Conservation (phyloP, 176 grass and related monocot genomes). For the Hyparrhenia diplandra region DNA sequence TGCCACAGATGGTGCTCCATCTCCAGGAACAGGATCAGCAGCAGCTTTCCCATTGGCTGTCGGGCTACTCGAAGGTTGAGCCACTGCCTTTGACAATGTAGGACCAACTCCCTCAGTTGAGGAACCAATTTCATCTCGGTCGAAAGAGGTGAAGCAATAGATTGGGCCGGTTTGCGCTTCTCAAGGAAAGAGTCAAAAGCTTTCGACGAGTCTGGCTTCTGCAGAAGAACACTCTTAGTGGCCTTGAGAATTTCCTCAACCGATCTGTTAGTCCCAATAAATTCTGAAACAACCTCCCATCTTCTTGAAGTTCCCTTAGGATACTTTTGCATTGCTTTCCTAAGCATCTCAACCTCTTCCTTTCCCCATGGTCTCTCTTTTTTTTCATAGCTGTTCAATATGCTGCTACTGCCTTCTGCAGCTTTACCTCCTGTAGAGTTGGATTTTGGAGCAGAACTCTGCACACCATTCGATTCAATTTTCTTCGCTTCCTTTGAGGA, state of each 20-base stretch:
- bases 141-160: slow-evolving; percentile 77
- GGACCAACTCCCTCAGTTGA: slow-evolving; percentile 22
- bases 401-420: neutral
- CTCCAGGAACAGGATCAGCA: slow-evolving; percentile 25
- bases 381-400: slow-evolving; percentile 58
- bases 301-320: slow-evolving; percentile 85
- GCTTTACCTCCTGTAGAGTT: slow-evolving; percentile 9
- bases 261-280: slow-evolving; percentile 78
- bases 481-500: slow-evolving; percentile 37
- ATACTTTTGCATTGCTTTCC: slow-evolving; percentile 93
- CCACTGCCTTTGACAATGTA: slow-evolving; percentile 20
- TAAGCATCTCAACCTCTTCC: slow-evolving; percentile 94
- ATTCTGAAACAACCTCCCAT: slow-evolving; percentile 96
- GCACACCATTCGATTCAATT: slow-evolving; percentile 38
- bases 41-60: slow-evolving; percentile 27
- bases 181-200: slow-evolving; percentile 98
- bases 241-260: slow-evolving; percentile 98
- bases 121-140: slow-evolving; percentile 46
- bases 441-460: slow-evolving; percentile 21
- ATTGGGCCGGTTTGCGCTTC: slow-evolving; percentile 74
- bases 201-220: slow-evolving; percentile 94
- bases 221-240: slow-evolving; percentile 83
- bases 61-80: slow-evolving; percentile 36
- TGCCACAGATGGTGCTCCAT: slow-evolving; percentile 33
- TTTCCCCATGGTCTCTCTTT: slow-evolving; percentile 87